Percentiles rank a stretch among this genome's conserved stretches.
Evolutionary conservation across 2,329 filamentous ascomycete species (phyloP).

Genomic region (Aspergillus brasiliensis): DNA sequence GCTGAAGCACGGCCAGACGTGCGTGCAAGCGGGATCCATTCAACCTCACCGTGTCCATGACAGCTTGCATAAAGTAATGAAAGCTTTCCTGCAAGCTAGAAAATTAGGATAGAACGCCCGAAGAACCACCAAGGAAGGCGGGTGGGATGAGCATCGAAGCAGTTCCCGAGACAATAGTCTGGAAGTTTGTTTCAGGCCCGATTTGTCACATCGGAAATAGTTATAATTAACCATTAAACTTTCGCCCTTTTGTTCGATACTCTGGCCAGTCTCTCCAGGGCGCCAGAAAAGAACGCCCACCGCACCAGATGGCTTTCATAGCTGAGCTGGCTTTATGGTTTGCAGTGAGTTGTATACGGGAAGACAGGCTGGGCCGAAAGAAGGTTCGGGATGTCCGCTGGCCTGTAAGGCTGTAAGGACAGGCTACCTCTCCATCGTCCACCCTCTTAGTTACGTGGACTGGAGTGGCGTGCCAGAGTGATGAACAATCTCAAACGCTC

Average conservation of each 20-base stretch:
- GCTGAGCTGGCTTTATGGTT: background rate
- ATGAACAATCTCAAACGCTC: background rate
- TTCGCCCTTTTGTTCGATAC: background rate
- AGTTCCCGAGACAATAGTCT: background rate
- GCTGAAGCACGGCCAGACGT: background rate
- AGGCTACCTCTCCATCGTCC: background rate
- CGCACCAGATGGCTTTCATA: background rate
- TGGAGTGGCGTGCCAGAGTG: background rate
- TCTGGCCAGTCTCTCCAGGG: background rate
- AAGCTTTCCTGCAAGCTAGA: background rate
- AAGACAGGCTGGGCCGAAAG: background rate
- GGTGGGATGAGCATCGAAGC: background rate
- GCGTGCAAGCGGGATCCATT: background rate
- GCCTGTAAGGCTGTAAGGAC: background rate
- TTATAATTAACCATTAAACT: background rate
- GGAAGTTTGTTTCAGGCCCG: background rate
- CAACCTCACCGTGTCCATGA: background rate
- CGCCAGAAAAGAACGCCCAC: background rate
- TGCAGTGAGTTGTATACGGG: background rate
- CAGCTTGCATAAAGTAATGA: background rate
- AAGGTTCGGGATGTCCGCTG: background rate
- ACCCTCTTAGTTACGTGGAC: background rate
- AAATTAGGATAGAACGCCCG: conserved; percentile 2
- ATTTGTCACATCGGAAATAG: background rate
- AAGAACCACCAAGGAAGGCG: background rate